Base-by-base conservation (phyloP, 2,329 filamentous ascomycete genomes). In the Esteya vermicola region DNA sequence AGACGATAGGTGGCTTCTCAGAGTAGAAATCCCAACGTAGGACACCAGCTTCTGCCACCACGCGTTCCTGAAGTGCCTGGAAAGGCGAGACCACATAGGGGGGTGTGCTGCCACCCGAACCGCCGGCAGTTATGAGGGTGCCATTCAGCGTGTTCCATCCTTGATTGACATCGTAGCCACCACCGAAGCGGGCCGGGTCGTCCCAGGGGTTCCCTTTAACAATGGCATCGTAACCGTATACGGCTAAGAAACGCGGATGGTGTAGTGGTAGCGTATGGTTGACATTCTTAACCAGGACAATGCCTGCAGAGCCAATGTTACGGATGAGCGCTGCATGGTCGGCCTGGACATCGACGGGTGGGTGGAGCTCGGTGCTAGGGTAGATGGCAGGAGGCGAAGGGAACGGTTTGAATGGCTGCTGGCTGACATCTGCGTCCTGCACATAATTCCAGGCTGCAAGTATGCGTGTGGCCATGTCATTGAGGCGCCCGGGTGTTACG, bases 391-490 rank as follows among this genome's bases (percentile, higher is more conserved):
- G 43, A 35, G 53, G 58, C 25, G 41, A 44, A 51, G 58, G 48
- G 28, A 45, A 53, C 7, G 8, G 34, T 18, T 42, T 41, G n/a
- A 47, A 43, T 20, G 52, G 50, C 9, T 16, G 20, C 10, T 13
- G 12, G 16, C 22, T 22, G 6, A 30, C 22, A 1, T 50, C 48
- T 43, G 77, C 73, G 1, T 66, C 18, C 6, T 33, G 31, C 20
- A 63, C 52, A 27, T 60, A 56, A 42, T 59, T 57, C 57, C 57
- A 64, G 1, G 58, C 52, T 9, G 59, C 59, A 1, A 75, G 66
- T 33, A 75, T 65, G 46, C 85, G 76, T 9, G 78, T 80, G 1
- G 73, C 81, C 75, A 89, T 89, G 55, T 93, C 85, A 40, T 82
- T 78, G 2, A 93, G 53, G 21, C 85, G 70, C 53, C 69, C 76